phyloP scores from a whole-genome alignment of 2,329 filamentous ascomycete genomes.

The Xylariaceae sp. region DNA sequence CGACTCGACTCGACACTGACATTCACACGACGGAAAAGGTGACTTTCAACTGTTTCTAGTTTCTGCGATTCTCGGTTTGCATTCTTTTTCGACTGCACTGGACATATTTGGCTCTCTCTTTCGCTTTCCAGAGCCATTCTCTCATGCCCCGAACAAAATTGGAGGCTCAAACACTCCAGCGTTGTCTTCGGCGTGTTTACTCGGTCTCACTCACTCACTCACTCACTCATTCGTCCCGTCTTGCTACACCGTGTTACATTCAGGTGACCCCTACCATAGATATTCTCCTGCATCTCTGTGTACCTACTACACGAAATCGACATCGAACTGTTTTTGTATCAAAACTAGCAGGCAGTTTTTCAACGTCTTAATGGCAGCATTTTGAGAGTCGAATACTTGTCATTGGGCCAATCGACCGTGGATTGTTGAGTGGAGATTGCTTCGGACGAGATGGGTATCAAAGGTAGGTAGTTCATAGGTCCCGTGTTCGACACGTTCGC shows the following conservation, averaged over 20 bases:
- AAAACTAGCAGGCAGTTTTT: too few species aligned
- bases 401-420: too few species aligned
- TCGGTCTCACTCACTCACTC: not conserved
- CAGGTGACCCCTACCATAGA: too few species aligned
- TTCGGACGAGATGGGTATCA: conserved; percentile 27
- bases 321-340: too few species aligned
- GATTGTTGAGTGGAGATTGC: not conserved
- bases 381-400: conserved; percentile 2
- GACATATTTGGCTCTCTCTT: not conserved
- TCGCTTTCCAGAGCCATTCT: not conserved
- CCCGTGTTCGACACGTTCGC: not conserved
- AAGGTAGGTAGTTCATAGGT: conserved; percentile 21
- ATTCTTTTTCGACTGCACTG: not conserved
- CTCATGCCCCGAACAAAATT: conserved; percentile 4
- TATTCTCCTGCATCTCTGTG: too few species aligned
- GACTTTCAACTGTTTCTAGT: not conserved
- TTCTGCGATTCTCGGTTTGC: conserved; percentile 2
- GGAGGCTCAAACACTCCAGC: not conserved
- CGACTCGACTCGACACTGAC: too few species aligned
- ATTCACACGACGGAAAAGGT: conserved; percentile 1
- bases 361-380: conserved; percentile 7
- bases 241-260: conserved; percentile 12
- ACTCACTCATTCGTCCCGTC: not conserved
- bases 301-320: too few species aligned
- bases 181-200: conserved; percentile 23